Evolutionary conservation across 1,284 basidiomycete species (phyloP).

Genomic region (Acaromyces ingoldii): DNA sequence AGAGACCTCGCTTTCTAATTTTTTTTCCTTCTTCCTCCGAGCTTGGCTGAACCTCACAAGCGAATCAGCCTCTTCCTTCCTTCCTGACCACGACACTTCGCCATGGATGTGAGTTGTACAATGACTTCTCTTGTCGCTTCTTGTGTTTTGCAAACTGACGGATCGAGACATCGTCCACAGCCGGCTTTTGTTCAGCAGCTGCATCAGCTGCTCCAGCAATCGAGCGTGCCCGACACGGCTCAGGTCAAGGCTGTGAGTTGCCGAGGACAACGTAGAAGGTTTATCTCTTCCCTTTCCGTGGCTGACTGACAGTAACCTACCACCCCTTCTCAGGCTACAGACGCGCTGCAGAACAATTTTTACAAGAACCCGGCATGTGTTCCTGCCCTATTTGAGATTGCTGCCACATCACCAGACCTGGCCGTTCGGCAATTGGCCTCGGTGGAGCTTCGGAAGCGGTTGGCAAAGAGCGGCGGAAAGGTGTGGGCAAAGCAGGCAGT

Average conservation of each 20-base stretch:
- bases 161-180: background rate
- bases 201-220: constrained; percentile 46
- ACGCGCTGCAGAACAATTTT: constrained; percentile 60
- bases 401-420: constrained; percentile 75
- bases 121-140: too few relatives aligned
- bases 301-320: background rate
- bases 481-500: constrained; percentile 74
- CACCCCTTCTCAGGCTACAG: constrained; percentile 68
- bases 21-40: too few relatives aligned
- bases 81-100: too few relatives aligned
- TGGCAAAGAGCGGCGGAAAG: constrained; percentile 72
- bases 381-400: constrained; percentile 81
- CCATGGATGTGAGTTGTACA: too few relatives aligned
- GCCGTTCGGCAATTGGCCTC: constrained; percentile 87
- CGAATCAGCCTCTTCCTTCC: too few relatives aligned
- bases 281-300: background rate
- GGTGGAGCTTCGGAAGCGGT: constrained; percentile 94
- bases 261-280: background rate
- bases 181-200: constrained; percentile 44
- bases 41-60: too few relatives aligned
- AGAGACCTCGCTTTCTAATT: too few relatives aligned
- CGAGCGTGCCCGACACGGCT: constrained; percentile 47
- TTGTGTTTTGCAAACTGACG: too few relatives aligned
- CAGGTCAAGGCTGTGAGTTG: constrained; percentile 39
- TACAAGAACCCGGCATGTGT: constrained; percentile 89